Evolutionary conservation across 2,329 filamentous ascomycete genomes (phyloP).

Genomic region (Metarhizium guizhouense): DNA sequence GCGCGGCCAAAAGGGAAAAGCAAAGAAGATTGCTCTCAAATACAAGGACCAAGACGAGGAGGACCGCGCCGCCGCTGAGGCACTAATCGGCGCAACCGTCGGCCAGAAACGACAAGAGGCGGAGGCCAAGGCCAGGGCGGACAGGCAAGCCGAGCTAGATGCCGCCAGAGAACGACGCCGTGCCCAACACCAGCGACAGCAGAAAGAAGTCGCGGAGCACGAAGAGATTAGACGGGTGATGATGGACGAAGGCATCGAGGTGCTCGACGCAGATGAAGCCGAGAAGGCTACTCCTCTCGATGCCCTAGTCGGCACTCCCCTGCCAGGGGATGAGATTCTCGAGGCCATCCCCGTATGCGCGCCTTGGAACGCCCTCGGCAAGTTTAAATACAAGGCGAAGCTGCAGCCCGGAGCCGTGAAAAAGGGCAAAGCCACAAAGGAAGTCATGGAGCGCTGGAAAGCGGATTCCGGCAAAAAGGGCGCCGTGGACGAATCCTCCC

Average conservation of each 20-base stretch:
- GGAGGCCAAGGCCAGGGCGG: slow-evolving; percentile 59
- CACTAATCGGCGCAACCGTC: slow-evolving; percentile 69
- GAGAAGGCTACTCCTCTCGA: slow-evolving; percentile 52
- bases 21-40: slow-evolving; percentile 79
- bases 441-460: slow-evolving; percentile 78
- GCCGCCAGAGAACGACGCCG: slow-evolving; percentile 66
- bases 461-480: slow-evolving; percentile 50
- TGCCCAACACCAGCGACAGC: slow-evolving; percentile 70
- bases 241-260: slow-evolving; percentile 50
- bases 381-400: slow-evolving; percentile 91
- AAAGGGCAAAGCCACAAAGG: slow-evolving; percentile 89
- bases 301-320: slow-evolving; percentile 65
- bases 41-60: slow-evolving; percentile 95
- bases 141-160: slow-evolving; percentile 56
- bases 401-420: slow-evolving; percentile 83
- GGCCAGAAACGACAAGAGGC: slow-evolving; percentile 60
- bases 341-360: slow-evolving; percentile 56
- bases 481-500: slow-evolving; percentile 49
- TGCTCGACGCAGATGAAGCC: slow-evolving; percentile 50
- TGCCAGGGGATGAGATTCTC: slow-evolving; percentile 75
- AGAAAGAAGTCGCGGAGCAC: slow-evolving; percentile 66
- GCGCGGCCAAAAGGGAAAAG: slow-evolving; percentile 72
- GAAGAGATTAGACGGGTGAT: slow-evolving; percentile 59
- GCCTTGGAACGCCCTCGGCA: slow-evolving; percentile 53
- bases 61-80: slow-evolving; percentile 74